Base-by-base conservation (phyloP, 805 yeast species). In the Nakazawaea anatomiae region DNA sequence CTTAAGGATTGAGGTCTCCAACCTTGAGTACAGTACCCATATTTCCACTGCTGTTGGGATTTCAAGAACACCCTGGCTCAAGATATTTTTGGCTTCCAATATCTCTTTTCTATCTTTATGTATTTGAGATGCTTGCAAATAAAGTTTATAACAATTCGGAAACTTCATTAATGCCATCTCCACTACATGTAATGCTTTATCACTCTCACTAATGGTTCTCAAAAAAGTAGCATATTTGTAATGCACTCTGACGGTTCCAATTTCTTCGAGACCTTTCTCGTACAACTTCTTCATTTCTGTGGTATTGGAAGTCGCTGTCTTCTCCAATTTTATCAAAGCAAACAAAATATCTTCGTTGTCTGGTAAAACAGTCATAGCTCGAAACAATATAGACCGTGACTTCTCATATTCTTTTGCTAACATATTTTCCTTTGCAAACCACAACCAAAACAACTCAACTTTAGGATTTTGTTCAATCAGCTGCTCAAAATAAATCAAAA, bases 391-490 rank as follows among this genome's bases (percentile, higher is more conserved):
- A 1, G 60, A 57, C 48, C 83, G 68, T 0, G 96, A 86, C 4
- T 70, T 75, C 1, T 61, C 66, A 1, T 75, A 58, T 56, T 85
- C 80, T 1, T 69, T 60, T 2, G 67, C 74, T 28, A 69, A 51
- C 42, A 68, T 65, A 85, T 89, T 82, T 57, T 86, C 91, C 56
- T 85, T 84, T 0, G 96, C 86, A 60, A 79, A 88, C 81, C 84
- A 79, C 47, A 89, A 64, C 66, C 80, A 75, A 42, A 89, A 72
- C 10, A 76, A 60, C 39, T 78, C 80, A 32, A 68, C 61, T 4
- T 68, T 58, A 0, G 87, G 85, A 47, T 83, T 73, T 0, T 71
- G 59, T 1, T 60, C 57, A 0, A 84, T 71, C 0, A 91, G 82
- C 53, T 68, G 64, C 42, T 82, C 81, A 60, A 84, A 83, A 30